Evolutionary conservation across 371 early-diverging fungal species (phyloP), one percentile per base, ranked within the genome.

Genomic region (Mucor velutinosus): DNA sequence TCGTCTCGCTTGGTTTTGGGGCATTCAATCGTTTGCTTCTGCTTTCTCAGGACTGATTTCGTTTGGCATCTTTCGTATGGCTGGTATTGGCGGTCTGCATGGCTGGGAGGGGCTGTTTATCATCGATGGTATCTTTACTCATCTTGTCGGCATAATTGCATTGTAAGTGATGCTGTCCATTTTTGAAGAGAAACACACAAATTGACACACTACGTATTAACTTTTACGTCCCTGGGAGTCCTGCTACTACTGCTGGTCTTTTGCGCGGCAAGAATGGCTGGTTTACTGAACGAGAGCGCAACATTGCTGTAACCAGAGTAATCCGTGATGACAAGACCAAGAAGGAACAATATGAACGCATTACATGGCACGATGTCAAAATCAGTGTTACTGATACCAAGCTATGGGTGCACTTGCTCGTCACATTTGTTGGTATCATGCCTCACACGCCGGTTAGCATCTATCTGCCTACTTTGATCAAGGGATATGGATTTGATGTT

Each of bases 31-130:
- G 3, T 70, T 88, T 53, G 87, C 90, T 19, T 83, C 84, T 25
- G 85, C 90, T 1, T 74, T 80, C 47, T 86, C 87, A 2, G 90
- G 90, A 23, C 65, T 88, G 11, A 74, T 89, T 12, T 78, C 90
- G 0, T 87, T 82, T 64, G 86, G 80, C 17, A 77, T 90, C 45
- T 80, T 90, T 57, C 77, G 80, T 17, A 39, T 90, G 70, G 64
- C 76, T 7, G 88, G 88, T 55, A 47, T 82, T 35, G 84, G 66
- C n/a, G 87, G 84, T 19, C 76, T 87, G 23, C 60, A 78, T 1
- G 87, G 89, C n/a, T 86, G 87, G 88, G 77, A 80, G 58, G 86
- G 88, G 88, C 62, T 86, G 4, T 86, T 86, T 53, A 45, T 85
- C 25, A 70, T 86, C 58, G 86, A 85, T 43, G 88, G 88, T 17